Base-by-base conservation (phyloP, 1,284 basidiomycete genomes). In the Gymnopus androsaceus region DNA sequence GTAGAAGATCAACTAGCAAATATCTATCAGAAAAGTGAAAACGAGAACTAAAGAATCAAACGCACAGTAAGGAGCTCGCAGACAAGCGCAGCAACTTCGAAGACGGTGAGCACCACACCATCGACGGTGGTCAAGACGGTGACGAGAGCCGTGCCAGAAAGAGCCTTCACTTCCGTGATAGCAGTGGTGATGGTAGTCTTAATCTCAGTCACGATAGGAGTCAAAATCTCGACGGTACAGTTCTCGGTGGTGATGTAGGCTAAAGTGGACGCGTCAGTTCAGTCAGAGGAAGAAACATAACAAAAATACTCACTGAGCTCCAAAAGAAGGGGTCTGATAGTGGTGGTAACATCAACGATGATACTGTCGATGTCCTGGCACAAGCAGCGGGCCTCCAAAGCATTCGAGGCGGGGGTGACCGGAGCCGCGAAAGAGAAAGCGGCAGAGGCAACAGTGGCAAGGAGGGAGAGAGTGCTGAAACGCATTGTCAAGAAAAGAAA, bases 361-460 rank as follows among this genome's bases (percentile, higher is more conserved):
- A 54, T 33, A 27, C 42, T 51, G 19, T 47, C 38, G 25, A 54
- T 41, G 11, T 48, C 45, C 30, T 52, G 41, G 41, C 52, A 54
- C n/a, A 33, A 52, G 41, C 48, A 50, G 23, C 56, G 51, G n/a
- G 56, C 56, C 34, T 49, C 46, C 30, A 50, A 31, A 31, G 38
- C 38, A 14, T 33, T 45, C 27, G 47, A 37, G 6, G 38, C 46
- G 30, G 51, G 45, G 14, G 56, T 21, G 31, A 51, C 34, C 14
- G 55, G 55, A 21, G 56, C 51, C 33, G 56, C 56, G 38, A 41
- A 51, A 14, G 56, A 51, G 56, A 58, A 54, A 1, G 56, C 56
- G 17, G 56, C 56, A 33, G 46, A 49, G 19, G 56, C 51, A 44
- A 58, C 38, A 36, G 56, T 50, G 31, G 52, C 56, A 31, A 58